Conservation (phyloP, 2,329 filamentous ascomycete species). For the Aspergillus niger region DNA sequence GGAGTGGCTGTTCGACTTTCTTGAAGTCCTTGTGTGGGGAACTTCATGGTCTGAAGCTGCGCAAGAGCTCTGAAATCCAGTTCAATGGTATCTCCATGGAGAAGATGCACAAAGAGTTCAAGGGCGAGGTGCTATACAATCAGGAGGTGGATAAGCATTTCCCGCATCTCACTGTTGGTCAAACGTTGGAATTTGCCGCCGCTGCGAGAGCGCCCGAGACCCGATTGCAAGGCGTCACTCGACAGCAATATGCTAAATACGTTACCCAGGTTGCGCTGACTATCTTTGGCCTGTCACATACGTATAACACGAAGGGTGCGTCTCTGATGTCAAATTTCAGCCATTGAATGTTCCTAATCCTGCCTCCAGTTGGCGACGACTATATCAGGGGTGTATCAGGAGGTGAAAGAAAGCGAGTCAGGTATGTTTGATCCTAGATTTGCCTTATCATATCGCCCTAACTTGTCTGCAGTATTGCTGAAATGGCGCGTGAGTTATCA, state of each 20-base stretch:
- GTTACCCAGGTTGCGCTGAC: slow-evolving; percentile 45
- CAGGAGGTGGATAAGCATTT: slow-evolving; percentile 54
- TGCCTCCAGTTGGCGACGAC: slow-evolving; percentile 49
- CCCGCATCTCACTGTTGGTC: slow-evolving; percentile 58
- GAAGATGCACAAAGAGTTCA: slow-evolving; percentile 68
- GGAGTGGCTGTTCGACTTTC: slow-evolving; percentile 70
- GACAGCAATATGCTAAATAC: slow-evolving; percentile 47
- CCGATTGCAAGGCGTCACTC: slow-evolving; percentile 44
- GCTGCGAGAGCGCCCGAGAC: slow-evolving; percentile 52
- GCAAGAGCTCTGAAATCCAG: slow-evolving; percentile 71
- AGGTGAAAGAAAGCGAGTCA: slow-evolving; percentile 63
- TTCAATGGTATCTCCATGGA: slow-evolving; percentile 68
- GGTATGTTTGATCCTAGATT: slow-evolving; percentile 33
- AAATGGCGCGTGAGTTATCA: slow-evolving; percentile 36
- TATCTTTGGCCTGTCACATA: slow-evolving; percentile 45
- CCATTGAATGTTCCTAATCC: slow-evolving; percentile 4
- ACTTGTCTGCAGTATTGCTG: slow-evolving; percentile 34
- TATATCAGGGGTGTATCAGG: slow-evolving; percentile 64
- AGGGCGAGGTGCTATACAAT: slow-evolving; percentile 44
- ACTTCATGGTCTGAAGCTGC: slow-evolving; percentile 74
- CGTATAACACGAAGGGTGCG: slow-evolving; percentile 48
- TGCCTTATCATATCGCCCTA: slow-evolving; percentile 17
- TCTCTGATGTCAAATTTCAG: not conserved
- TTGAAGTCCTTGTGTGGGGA: slow-evolving; percentile 82
- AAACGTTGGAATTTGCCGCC: slow-evolving; percentile 60